Percentiles rank a stretch among this genome's conserved stretches.
These are phyloP conservation scores for Poa annua DNA, from an alignment of 176 grass and related monocot genomes.

Conservation along the genomic window DNA sequence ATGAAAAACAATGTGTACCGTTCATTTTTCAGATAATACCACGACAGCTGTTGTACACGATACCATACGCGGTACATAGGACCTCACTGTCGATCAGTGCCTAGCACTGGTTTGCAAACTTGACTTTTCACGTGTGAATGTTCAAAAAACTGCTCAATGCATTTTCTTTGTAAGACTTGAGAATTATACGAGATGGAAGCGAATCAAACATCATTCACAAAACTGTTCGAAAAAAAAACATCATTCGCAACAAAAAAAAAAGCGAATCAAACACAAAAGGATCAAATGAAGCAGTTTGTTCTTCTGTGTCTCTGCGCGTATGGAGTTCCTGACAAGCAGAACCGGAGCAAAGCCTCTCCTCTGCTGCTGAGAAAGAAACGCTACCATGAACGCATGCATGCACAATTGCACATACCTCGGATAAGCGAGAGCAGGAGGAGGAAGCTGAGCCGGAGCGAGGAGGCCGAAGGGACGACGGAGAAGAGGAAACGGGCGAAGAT, in stretches of 20 bases:
- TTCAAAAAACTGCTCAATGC: no score
- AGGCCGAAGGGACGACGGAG: background rate
- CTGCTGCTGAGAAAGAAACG: background rate
- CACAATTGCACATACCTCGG: slow-evolving; percentile 40
- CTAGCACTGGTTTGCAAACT: background rate
- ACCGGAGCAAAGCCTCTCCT: no score
- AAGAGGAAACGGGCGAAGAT: background rate
- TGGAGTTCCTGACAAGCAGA: background rate
- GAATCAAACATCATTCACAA: background rate
- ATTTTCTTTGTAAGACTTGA: no score
- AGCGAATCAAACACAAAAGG: background rate
- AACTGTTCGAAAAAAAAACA: no score
- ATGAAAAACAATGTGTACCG: background rate
- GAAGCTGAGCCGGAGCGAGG: slow-evolving; percentile 35
- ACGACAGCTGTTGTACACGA: background rate
- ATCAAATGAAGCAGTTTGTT: background rate
- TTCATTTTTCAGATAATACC: background rate
- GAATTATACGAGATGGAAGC: no score
- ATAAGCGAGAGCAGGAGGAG: slow-evolving; percentile 48
- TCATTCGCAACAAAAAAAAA: no score
- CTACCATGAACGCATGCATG: no score
- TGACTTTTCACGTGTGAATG: background rate
- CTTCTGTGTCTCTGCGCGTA: background rate
- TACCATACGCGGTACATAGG: background rate
- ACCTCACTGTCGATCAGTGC: background rate